A percentile compares a stretch with the other conserved stretches of the same genome.
Conservation (phyloP, 176 grass and related monocot species). For the Musa beccarii region DNA sequence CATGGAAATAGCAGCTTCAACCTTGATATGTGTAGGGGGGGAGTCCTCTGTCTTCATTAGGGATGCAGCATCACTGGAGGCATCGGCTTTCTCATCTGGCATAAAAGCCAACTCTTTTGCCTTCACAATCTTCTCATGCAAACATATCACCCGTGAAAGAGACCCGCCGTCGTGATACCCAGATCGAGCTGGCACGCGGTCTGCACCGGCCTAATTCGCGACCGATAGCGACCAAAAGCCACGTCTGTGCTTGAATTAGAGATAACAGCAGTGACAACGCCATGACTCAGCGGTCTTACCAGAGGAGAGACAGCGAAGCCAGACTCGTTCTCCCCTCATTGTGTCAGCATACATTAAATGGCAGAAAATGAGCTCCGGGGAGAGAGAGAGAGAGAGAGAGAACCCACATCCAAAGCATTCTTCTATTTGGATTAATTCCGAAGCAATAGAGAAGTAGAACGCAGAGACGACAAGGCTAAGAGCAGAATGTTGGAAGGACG, state of each 20-base stretch:
- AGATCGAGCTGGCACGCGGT: too few relatives aligned
- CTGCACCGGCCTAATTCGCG: too few relatives aligned
- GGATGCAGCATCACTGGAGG: too few relatives aligned
- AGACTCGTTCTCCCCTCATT: too few relatives aligned
- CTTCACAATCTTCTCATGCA: too few relatives aligned
- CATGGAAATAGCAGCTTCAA: too few relatives aligned
- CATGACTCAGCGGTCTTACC: not conserved
- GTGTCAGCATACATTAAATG: not conserved
- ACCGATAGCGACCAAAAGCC: not conserved
- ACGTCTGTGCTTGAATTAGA: not conserved
- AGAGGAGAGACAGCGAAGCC: not conserved
- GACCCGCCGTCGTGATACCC: too few relatives aligned
- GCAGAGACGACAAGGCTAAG: not conserved
- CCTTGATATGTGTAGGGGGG: too few relatives aligned
- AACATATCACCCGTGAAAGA: too few relatives aligned
- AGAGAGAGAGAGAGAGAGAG: not conserved
- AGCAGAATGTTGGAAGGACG: conserved; percentile 68
- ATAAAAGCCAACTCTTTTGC: too few relatives aligned
- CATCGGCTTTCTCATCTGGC: too few relatives aligned
- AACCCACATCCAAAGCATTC: not conserved
- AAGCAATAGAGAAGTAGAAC: not conserved
- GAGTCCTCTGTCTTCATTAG: too few relatives aligned
- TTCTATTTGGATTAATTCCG: not conserved
- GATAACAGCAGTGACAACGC: not conserved
- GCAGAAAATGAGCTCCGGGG: not conserved